phyloP scores from a whole-genome alignment of 805 yeast genomes.

The Blastobotrys mokoenaii region DNA sequence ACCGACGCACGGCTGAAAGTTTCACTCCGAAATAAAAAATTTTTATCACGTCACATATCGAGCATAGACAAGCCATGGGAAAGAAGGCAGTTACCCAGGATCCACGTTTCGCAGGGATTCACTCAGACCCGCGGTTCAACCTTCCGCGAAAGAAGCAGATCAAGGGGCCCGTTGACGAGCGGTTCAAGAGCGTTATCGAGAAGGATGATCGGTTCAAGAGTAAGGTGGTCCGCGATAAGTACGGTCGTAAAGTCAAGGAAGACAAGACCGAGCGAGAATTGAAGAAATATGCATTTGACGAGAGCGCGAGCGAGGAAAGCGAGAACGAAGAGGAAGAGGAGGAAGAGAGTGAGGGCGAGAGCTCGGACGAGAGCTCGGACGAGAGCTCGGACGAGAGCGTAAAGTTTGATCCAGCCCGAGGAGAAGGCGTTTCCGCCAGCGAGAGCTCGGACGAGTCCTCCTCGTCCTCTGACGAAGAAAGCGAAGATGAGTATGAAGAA shows the following conservation, averaged over 20 bases:
- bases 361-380: conserved; percentile 2
- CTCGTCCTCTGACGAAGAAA: conserved; percentile 9
- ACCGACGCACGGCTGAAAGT: not conserved
- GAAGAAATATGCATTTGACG: conserved; percentile 52
- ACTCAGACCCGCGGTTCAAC: conserved; percentile 82
- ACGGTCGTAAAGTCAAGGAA: conserved; percentile 64
- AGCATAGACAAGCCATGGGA: not conserved
- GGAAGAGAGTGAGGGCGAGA: conserved; percentile 13
- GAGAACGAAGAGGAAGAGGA: conserved; percentile 6
- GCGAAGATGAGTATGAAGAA: conserved; percentile 9
- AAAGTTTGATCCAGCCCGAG: conserved; percentile 29
- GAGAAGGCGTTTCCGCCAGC: conserved; percentile 26
- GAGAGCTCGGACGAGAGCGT: conserved; percentile 7
- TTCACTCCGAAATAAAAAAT: not conserved
- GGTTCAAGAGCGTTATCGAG: conserved; percentile 65
- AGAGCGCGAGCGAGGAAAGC: conserved; percentile 25
- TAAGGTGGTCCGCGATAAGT: conserved; percentile 65
- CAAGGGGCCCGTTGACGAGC: conserved; percentile 73
- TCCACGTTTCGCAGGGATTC: conserved; percentile 69
- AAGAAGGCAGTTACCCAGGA: conserved; percentile 43
- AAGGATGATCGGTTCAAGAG: conserved; percentile 49
- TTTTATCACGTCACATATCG: not conserved
- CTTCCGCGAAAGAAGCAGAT: conserved; percentile 60
- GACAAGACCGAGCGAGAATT: conserved; percentile 42
- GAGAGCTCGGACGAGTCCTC: conserved; percentile 11